Evolutionary conservation across 1,284 basidiomycete genomes (phyloP).

Genomic region (Ceratorhiza oryzae-sativae): DNA sequence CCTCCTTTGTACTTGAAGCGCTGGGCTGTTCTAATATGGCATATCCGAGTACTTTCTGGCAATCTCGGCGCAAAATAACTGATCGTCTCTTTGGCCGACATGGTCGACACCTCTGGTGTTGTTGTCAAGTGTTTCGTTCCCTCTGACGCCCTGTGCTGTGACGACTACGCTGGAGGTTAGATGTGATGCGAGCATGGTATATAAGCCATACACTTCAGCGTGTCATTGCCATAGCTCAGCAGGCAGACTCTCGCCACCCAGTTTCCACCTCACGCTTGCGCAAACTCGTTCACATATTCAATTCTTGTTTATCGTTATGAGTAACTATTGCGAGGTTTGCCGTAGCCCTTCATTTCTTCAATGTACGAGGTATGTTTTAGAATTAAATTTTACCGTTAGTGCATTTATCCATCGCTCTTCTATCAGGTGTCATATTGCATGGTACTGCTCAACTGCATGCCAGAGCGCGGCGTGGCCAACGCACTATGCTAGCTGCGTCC

Average conservation of each 20-base stretch:
- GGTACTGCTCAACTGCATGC: constrained; percentile 20
- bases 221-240: neutral
- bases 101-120: neutral
- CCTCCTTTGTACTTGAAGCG: neutral
- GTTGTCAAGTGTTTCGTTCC: constrained; percentile 1
- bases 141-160: constrained; percentile 11
- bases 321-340: constrained; percentile 22
- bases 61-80: neutral
- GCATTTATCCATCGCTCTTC: neutral
- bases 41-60: neutral
- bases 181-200: neutral
- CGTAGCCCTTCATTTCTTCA: constrained; percentile 12
- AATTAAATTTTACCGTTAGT: neutral
- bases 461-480: constrained; percentile 24
- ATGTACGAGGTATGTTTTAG: constrained; percentile 14
- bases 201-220: neutral
- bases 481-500: constrained; percentile 21
- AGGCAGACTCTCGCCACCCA: neutral
- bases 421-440: constrained; percentile 14
- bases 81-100: neutral
- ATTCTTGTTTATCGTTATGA: neutral
- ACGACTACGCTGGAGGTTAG: neutral
- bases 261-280: neutral
- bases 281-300: neutral
- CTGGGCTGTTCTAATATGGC: neutral